phyloP scores from a whole-genome alignment of 2,329 filamentous ascomycete genomes.

The Cladophialophora yegresii region DNA sequence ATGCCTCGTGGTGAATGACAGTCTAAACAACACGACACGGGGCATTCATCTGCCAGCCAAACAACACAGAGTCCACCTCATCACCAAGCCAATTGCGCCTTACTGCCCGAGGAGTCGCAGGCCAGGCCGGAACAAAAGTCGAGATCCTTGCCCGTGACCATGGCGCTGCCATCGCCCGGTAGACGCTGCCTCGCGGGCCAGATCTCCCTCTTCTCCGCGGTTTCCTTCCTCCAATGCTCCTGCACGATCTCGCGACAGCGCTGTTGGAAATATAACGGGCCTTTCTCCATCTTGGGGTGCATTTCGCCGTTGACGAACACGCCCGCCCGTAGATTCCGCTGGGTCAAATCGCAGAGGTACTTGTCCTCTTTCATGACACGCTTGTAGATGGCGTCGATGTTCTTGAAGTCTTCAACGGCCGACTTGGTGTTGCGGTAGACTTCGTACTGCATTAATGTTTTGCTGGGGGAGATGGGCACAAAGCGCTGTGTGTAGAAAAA shows the following conservation, averaged over 20 bases:
- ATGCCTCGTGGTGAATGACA: background rate
- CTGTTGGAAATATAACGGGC: constrained; percentile 60
- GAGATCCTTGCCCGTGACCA: background rate
- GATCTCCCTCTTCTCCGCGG: constrained; percentile 51
- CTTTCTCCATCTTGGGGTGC: constrained; percentile 63
- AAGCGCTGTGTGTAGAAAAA: constrained; percentile 67
- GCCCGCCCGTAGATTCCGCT: constrained; percentile 63
- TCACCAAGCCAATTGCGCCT: background rate
- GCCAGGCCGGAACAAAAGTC: constrained; percentile 3
- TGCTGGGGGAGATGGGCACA: constrained; percentile 56
- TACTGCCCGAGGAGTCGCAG: background rate
- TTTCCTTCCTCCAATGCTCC: constrained; percentile 53
- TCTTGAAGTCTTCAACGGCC: constrained; percentile 59
- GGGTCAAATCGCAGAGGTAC: constrained; percentile 60
- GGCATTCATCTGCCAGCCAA: background rate
- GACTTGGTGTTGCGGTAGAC: constrained; percentile 64
- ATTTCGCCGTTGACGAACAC: constrained; percentile 65
- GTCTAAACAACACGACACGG: background rate
- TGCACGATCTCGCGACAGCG: constrained; percentile 53
- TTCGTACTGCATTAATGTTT: constrained; percentile 62
- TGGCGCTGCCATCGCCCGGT: background rate
- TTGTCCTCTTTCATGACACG: constrained; percentile 68
- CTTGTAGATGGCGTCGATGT: constrained; percentile 63
- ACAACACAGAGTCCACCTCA: background rate
- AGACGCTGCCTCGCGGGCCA: constrained; percentile 49